phyloP scores from a whole-genome alignment of 139 green algal species.

The Haematococcus lacustris region DNA sequence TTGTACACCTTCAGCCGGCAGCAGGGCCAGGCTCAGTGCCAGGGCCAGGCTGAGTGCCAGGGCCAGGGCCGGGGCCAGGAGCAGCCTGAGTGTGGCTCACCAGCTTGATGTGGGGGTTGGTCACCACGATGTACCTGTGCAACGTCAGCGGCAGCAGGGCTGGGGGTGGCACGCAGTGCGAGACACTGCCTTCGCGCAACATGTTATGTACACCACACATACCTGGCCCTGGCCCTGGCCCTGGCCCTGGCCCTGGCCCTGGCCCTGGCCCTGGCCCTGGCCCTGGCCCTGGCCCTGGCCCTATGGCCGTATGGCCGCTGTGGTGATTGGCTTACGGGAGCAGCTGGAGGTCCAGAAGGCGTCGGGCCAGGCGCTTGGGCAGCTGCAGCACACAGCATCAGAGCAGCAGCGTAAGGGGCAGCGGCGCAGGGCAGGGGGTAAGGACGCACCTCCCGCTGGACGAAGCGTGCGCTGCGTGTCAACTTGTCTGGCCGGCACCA shows the following conservation, averaged over 20 bases:
- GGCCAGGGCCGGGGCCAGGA: too few relatives aligned
- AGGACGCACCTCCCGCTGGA: constrained; percentile 49
- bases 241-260: too few relatives aligned
- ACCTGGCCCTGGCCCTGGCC: too few relatives aligned
- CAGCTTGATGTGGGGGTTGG: constrained; percentile 81
- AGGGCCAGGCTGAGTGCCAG: too few relatives aligned
- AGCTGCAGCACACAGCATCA: constrained; percentile 58
- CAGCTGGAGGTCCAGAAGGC: constrained; percentile 84
- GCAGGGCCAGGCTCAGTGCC: too few relatives aligned
- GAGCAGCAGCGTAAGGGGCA: too few relatives aligned
- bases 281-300: too few relatives aligned
- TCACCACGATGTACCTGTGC: constrained; percentile 72
- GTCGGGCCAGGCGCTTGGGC: constrained; percentile 69
- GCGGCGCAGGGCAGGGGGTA: not conserved
- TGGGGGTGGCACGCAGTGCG: not conserved
- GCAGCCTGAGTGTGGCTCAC: constrained; percentile 77
- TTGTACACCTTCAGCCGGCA: constrained; percentile 34
- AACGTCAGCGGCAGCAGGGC: not conserved
- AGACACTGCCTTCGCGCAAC: too few relatives aligned
- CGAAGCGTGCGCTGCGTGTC: constrained; percentile 47
- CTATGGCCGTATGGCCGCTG: too few relatives aligned
- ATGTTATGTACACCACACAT: too few relatives aligned
- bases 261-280: too few relatives aligned
- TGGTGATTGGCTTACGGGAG: constrained; percentile 67
- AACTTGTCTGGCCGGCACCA: constrained; percentile 33